Evolutionary conservation across 2,329 filamentous ascomycete species (phyloP).

Genomic region (Fusarium sp.): DNA sequence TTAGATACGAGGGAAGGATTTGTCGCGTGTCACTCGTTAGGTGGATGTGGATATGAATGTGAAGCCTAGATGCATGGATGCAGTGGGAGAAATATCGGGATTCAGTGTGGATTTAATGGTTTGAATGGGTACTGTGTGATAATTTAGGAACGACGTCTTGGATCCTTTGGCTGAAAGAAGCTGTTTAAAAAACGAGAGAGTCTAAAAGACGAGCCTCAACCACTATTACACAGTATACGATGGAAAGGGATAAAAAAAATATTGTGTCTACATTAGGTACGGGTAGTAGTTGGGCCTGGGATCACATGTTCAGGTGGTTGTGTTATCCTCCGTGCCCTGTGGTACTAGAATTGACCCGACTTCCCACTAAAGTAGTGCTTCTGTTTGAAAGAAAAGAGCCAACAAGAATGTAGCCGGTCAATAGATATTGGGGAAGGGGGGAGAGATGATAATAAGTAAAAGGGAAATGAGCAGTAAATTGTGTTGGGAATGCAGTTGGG

Average conservation of each 20-base stretch:
- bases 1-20: conserved; percentile 12
- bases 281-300: background rate
- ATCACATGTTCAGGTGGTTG: conserved; percentile 26
- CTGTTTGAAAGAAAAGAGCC: conserved; percentile 10
- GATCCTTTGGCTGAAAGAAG: background rate
- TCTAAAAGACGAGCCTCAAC: background rate
- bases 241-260: background rate
- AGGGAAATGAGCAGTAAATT: conserved; percentile 14
- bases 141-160: background rate
- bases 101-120: background rate
- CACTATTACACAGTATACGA: background rate
- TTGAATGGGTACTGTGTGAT: background rate
- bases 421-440: background rate
- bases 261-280: background rate
- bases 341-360: background rate
- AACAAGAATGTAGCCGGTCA: background rate
- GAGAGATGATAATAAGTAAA: background rate
- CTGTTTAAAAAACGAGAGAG: background rate
- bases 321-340: background rate
- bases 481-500: conserved; percentile 25
- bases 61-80: background rate
- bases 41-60: background rate
- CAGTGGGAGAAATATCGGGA: background rate
- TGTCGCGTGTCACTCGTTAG: conserved; percentile 28
- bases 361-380: conserved; percentile 17